Evolutionary conservation across 2,329 filamentous ascomycete genomes (phyloP).

Genomic region (Xylariaceae sp.): DNA sequence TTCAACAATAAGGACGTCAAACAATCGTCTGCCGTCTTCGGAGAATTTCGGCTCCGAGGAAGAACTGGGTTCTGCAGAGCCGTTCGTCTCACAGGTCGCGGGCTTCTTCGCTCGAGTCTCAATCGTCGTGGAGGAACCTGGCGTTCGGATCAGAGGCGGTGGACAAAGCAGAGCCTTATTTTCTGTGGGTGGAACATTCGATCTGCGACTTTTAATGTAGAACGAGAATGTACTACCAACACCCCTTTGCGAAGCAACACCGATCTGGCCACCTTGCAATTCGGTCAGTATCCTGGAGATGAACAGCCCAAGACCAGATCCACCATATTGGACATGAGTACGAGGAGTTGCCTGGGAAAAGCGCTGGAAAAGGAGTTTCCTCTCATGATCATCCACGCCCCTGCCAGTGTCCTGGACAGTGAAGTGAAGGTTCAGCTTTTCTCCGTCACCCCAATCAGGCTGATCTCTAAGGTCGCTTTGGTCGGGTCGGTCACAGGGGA

Average conservation of each 20-base stretch:
- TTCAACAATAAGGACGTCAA: constrained; percentile 60
- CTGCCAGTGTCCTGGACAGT: constrained; percentile 67
- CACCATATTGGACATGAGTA: constrained; percentile 68
- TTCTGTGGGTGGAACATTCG: constrained; percentile 36
- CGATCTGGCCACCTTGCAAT: constrained; percentile 72
- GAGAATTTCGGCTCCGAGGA: constrained; percentile 26
- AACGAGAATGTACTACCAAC: constrained; percentile 72
- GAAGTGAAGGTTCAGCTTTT: constrained; percentile 67
- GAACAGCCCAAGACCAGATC: constrained; percentile 66
- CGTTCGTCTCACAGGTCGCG: constrained; percentile 10
- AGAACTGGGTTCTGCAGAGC: constrained; percentile 9
- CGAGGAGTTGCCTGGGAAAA: constrained; percentile 64
- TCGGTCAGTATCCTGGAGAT: constrained; percentile 72
- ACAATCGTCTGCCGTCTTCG: constrained; percentile 33
- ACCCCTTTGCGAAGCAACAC: constrained; percentile 61
- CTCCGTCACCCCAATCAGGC: constrained; percentile 65
- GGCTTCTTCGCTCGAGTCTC: constrained; percentile 28
- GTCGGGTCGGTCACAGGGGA: constrained; percentile 41
- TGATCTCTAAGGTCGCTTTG: constrained; percentile 45
- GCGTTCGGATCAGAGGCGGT: constrained; percentile 29
- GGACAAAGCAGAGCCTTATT: constrained; percentile 32
- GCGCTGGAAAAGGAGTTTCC: constrained; percentile 60
- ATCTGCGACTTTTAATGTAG: constrained; percentile 65
- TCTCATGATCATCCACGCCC: constrained; percentile 59
- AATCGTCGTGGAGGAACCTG: constrained; percentile 33